A percentile compares a stretch with the other conserved stretches of the same genome.
Evolutionary conservation across 371 early-diverging fungal species (phyloP).

Genomic region (Synchytrium microbalum): DNA sequence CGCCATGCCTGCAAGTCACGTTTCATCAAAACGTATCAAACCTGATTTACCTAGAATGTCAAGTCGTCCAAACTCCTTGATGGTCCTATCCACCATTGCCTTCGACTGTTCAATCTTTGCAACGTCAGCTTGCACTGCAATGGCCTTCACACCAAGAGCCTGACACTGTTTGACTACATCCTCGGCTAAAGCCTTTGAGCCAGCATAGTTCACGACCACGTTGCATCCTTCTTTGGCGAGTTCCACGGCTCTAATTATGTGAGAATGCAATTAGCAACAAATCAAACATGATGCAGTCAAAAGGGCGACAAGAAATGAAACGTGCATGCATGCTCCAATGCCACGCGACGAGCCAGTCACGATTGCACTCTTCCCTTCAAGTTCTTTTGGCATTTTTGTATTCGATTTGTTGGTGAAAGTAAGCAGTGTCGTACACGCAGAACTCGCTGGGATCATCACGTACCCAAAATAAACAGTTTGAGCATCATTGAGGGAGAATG

Average conservation of each 20-base stretch:
- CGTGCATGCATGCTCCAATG: conserved; percentile 18
- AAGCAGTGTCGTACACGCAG: too few species aligned
- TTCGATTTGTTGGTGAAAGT: too few species aligned
- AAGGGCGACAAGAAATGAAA: too few species aligned
- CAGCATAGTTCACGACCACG: conserved; percentile 20
- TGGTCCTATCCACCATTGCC: not conserved
- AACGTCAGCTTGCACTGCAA: conserved; percentile 21
- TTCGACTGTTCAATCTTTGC: conserved; percentile 1
- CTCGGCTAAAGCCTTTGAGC: conserved; percentile 10
- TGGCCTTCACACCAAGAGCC: conserved; percentile 6
- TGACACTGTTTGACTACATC: conserved; percentile 10
- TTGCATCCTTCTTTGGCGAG: conserved; percentile 18
- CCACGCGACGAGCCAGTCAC: conserved; percentile 28
- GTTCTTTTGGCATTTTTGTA: conserved; percentile 10
- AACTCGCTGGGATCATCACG: too few species aligned
- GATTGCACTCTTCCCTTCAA: conserved; percentile 18
- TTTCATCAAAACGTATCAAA: too few species aligned
- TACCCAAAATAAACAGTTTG: too few species aligned
- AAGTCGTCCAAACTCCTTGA: not conserved
- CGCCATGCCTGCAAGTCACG: too few species aligned
- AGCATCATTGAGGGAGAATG: too few species aligned
- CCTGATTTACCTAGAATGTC: not conserved
- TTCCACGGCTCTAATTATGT: conserved; percentile 11
- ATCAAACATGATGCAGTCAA: too few species aligned
- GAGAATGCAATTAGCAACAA: too few species aligned